Evolutionary conservation across 1,139 yeast genomes (phyloP), one percentile per base, ranked within the genome.

Genomic region (Suhomyces bribrorum): DNA sequence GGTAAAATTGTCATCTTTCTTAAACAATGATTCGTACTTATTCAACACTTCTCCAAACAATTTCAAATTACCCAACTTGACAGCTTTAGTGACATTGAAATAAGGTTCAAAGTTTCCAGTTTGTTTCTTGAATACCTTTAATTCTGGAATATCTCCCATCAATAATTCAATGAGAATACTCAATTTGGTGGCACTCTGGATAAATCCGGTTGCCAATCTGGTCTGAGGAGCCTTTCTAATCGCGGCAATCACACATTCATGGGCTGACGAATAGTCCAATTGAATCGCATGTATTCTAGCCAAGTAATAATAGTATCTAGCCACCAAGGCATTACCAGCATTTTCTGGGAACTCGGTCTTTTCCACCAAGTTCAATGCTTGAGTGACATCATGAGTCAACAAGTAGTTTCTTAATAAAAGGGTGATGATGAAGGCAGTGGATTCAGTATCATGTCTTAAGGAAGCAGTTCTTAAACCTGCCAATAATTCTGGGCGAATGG

Each of bases 211-310:
- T 5, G 97, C 89, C 47, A 83, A 78, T 33, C 79, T 73, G 2
- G 96, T 87, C 62, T 89, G 97, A 24, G 98, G 98, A n/a, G 96
- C 90, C 62, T 94, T 94, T 69, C 98, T 83, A 38, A 90, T 85
- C 6, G 98, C 96, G 14, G 95, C 88, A 41, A 88, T 85, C 38
- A 87, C 88, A 56, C 82, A 87, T 54, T 90, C 96, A 57, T 85
- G 84, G 2, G 98, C 97, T 15, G 86, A 73, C 1, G 96, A 82
- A 64, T 94, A 94, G 62, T 94, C 94, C 53, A 94, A 78, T 66
- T 92, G 97, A 48, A 92, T 83, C 3, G 97, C 92, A 56, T 83
- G 83, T 56, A 94, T 87, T 52, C 86, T 82, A 12, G 97, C 94
- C 59, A 89, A 70, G 58, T 92, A 94, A 66, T 85, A 92, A 63